Evolutionary conservation across 2,329 filamentous ascomycete genomes (phyloP), one percentile per base, ranked within the genome.

Genomic region (Claviceps africana): DNA sequence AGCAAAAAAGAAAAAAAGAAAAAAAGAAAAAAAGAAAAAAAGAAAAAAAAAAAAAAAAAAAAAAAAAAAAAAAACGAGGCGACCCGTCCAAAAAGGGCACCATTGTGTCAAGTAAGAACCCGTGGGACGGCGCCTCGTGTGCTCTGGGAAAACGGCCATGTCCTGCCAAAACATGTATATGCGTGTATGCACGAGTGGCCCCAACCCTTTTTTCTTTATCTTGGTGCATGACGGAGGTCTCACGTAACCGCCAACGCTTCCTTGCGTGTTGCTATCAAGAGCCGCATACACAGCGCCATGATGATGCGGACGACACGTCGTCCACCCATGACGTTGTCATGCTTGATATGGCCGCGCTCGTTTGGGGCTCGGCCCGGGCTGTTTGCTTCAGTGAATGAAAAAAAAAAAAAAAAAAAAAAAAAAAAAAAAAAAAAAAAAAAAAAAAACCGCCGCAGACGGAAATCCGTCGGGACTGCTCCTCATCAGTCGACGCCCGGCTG

Each of bases 401-500:
- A n/a, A n/a, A n/a, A n/a, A n/a, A n/a, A n/a, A n/a, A n/a, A n/a
- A n/a, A n/a, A n/a, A n/a, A n/a, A n/a, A n/a, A n/a, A n/a, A n/a
- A n/a, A n/a, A n/a, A n/a, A n/a, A n/a, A n/a, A n/a, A n/a, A n/a
- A n/a, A n/a, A n/a, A n/a, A n/a, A n/a, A n/a, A n/a, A n/a, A n/a
- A n/a, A n/a, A n/a, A n/a, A n/a, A n/a, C n/a, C 13, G 33, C 33
- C 33, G 31, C 31, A 2, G 11, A 11, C 33, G 13, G 33, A 11
- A 35, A n/a, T n/a, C 17, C 33, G 3, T 8, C 60, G 57, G 9
- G 9, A 60, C 60, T 60, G 60, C 35, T 62, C 65, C 47, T 69
- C 67, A 35, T 15, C 11, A 53, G 65, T 70, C 15, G 67, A 67
- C 10, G 59, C 55, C 10, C 61, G 62, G 42, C 63, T 66, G 5